Conservation (phyloP, 2,329 filamentous ascomycete species). For the Talaromyces sp. region DNA sequence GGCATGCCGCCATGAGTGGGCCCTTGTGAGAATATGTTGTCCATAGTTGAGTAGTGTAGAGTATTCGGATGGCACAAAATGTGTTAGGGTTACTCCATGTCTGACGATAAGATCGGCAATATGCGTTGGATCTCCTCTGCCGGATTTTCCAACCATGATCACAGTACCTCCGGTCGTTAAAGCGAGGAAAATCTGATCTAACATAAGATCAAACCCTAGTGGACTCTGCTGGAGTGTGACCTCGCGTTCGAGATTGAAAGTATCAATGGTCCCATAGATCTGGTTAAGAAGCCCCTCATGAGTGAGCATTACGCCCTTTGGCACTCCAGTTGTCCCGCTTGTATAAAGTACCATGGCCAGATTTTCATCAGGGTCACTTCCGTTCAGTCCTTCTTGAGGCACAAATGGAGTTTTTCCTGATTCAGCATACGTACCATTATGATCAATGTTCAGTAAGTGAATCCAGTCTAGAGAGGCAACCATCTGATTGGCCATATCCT, state of each 20-base stretch:
- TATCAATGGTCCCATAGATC: constrained; percentile 20
- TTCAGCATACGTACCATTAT: neutral
- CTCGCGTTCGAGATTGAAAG: constrained; percentile 13
- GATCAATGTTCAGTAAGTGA: neutral
- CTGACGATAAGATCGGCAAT: constrained; percentile 21
- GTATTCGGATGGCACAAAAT: constrained; percentile 25
- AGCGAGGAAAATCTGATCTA: constrained; percentile 21
- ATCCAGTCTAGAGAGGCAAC: no score
- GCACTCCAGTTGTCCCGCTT: constrained; percentile 27
- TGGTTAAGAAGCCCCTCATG: constrained; percentile 24
- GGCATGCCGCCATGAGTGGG: constrained; percentile 8
- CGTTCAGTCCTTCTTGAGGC: constrained; percentile 21
- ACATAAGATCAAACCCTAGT: constrained; percentile 19
- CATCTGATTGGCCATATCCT: neutral
- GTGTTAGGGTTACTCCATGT: constrained; percentile 22
- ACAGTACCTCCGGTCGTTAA: constrained; percentile 22
- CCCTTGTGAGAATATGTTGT: constrained; percentile 15
- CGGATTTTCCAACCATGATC: constrained; percentile 15
- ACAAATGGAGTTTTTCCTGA: neutral
- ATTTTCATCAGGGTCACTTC: constrained; percentile 71
- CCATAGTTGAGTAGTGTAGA: constrained; percentile 20
- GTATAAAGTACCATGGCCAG: constrained; percentile 28
- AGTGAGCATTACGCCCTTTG: constrained; percentile 36
- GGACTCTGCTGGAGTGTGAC: constrained; percentile 20
- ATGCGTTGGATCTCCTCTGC: constrained; percentile 10